phyloP scores from a whole-genome alignment of 306 rosid genomes.

The Lathyrus aphaca region DNA sequence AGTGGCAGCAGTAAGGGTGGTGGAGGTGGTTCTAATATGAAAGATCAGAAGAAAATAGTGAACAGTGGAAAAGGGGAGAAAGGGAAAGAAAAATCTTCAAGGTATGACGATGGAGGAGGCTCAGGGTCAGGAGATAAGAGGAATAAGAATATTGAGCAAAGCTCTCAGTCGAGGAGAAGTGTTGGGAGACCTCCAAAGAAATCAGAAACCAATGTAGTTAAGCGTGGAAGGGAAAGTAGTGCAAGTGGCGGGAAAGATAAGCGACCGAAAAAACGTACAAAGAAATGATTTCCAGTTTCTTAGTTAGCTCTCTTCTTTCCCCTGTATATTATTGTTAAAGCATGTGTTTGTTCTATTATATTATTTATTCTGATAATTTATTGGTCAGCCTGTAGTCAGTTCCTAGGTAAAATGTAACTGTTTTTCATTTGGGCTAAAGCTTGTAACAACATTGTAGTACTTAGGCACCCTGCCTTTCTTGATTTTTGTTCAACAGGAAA shows the following conservation, averaged over 20 bases:
- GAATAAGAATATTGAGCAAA: constrained; percentile 49
- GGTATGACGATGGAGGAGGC: constrained; percentile 46
- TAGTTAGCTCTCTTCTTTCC: constrained; percentile 5
- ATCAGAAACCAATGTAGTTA: constrained; percentile 42
- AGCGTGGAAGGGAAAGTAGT: constrained; percentile 68
- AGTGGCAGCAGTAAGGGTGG: constrained; percentile 42
- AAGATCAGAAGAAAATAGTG: constrained; percentile 60
- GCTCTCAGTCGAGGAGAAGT: constrained; percentile 50
- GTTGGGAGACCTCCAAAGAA: constrained; percentile 88
- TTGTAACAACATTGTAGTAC: constrained; percentile 43
- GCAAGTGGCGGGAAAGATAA: constrained; percentile 56
- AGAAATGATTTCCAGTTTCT: constrained; percentile 47
- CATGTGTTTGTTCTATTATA: constrained; percentile 15
- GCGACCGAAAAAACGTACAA: constrained; percentile 65
- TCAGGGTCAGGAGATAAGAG: constrained; percentile 49
- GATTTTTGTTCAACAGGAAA: constrained; percentile 46
- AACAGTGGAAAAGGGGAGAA: constrained; percentile 47
- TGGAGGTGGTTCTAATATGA: constrained; percentile 38
- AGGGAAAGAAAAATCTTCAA: constrained; percentile 58
- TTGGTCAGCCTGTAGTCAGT: constrained; percentile 41
- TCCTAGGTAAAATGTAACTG: constrained; percentile 44
- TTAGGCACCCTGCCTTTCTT: constrained; percentile 36
- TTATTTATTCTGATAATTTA: constrained; percentile 40
- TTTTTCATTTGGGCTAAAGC: constrained; percentile 38
- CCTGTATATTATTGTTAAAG: constrained; percentile 43